Conservation (phyloP, 768 basidiomycete genomes). For the Artomyces pyxidatus region DNA sequence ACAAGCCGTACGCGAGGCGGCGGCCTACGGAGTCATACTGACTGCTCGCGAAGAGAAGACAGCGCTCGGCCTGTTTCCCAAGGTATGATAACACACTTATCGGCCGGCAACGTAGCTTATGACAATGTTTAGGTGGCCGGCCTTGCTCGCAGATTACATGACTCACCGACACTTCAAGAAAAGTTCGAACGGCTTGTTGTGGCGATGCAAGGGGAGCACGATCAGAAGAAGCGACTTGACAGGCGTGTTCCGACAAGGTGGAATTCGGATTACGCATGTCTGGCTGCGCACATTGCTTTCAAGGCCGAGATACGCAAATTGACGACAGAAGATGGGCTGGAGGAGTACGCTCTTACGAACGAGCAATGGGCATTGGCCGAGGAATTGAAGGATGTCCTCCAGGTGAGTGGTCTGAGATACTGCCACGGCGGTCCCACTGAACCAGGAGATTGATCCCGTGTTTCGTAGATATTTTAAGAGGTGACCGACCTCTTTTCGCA, state of each 20-base stretch:
- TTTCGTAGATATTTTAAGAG: slow-evolving; percentile 22
- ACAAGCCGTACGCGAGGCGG: neutral
- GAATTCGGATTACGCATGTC: slow-evolving; percentile 25
- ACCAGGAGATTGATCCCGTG: no score
- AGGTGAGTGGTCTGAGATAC: slow-evolving; percentile 15
- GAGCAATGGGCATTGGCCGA: slow-evolving; percentile 12
- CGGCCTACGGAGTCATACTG: neutral
- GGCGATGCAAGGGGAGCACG: slow-evolving; percentile 6
- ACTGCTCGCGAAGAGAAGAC: neutral
- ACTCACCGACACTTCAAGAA: slow-evolving; percentile 19
- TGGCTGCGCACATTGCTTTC: slow-evolving; percentile 22
- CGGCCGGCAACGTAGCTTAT: neutral
- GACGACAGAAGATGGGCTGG: slow-evolving; percentile 3
- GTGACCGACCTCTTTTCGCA: slow-evolving; percentile 21
- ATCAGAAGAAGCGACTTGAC: slow-evolving; percentile 16
- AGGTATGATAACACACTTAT: neutral
- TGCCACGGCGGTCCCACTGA: no score
- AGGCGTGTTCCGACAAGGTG: slow-evolving; percentile 24
- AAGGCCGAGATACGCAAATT: slow-evolving; percentile 18
- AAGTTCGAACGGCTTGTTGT: slow-evolving; percentile 20
- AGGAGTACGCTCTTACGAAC: neutral
- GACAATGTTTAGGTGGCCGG: slow-evolving; percentile 20
- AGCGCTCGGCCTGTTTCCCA: neutral
- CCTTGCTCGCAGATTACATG: slow-evolving; percentile 21
- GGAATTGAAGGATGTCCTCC: slow-evolving; percentile 19